Conservation (phyloP, 768 basidiomycete species). For the Aureoboletus auriporus region DNA sequence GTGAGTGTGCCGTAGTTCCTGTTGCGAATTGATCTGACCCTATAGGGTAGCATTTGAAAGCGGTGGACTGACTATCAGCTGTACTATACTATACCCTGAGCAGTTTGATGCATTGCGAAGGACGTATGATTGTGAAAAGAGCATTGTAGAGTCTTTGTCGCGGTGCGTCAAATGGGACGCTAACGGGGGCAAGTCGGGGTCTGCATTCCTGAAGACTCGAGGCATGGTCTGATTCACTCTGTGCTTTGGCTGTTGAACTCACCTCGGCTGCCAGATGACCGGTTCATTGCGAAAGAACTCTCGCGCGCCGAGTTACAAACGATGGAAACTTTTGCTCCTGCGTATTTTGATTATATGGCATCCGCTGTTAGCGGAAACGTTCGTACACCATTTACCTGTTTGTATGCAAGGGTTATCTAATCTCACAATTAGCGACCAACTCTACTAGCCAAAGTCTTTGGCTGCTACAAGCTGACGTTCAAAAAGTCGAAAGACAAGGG, state of each 20-base stretch:
- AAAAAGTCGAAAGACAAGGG: constrained; percentile 71
- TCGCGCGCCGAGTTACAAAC: constrained; percentile 88
- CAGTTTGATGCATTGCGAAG: constrained; percentile 93
- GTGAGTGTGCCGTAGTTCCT: constrained; percentile 45
- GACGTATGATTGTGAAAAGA: constrained; percentile 91
- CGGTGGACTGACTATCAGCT: constrained; percentile 85
- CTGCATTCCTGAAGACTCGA: constrained; percentile 92
- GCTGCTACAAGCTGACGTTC: constrained; percentile 93
- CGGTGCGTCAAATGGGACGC: constrained; percentile 96
- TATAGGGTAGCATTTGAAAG: constrained; percentile 73
- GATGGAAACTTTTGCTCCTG: constrained; percentile 94
- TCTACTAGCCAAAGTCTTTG: constrained; percentile 92
- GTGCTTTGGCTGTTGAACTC: not conserved
- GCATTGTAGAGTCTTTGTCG: constrained; percentile 89
- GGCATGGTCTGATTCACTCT: constrained; percentile 43
- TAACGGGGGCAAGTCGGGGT: constrained; percentile 93
- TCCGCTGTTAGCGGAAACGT: constrained; percentile 87
- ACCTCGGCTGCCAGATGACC: constrained; percentile 63
- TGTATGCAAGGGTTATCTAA: constrained; percentile 5
- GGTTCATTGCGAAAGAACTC: constrained; percentile 97
- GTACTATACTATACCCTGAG: constrained; percentile 92
- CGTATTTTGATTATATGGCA: constrained; percentile 98
- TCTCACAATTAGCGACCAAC: constrained; percentile 70
- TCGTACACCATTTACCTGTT: constrained; percentile 21
- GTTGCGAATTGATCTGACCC: constrained; percentile 3